Evolutionary conservation across 305 asterid genomes (phyloP).

Genomic region (Galium porrigens): DNA sequence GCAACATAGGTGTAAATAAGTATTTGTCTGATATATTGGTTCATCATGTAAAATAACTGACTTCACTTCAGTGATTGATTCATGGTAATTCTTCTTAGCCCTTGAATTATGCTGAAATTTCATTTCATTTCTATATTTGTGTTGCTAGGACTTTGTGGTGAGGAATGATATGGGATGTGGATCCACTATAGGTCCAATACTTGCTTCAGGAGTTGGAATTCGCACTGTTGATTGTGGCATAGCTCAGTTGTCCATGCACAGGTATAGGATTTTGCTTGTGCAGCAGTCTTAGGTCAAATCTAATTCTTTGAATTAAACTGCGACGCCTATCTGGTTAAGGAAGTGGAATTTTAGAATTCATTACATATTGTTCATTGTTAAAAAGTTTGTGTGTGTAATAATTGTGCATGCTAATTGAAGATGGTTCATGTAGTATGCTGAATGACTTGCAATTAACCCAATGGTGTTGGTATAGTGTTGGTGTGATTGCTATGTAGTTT

Average conservation of each 20-base stretch:
- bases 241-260: conserved; percentile 95
- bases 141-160: conserved; percentile 65
- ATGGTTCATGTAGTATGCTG: neutral
- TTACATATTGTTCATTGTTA: neutral
- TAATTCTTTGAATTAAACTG: neutral
- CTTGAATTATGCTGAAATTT: neutral
- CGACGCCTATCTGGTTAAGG: neutral
- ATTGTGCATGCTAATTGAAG: neutral
- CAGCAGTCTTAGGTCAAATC: neutral
- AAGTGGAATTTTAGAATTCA: neutral
- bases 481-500: neutral
- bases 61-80: neutral
- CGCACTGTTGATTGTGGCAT: conserved; percentile 98
- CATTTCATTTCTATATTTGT: neutral
- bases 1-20: neutral
- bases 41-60: neutral
- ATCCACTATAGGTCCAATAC: conserved; percentile 89
- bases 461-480: neutral
- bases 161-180: conserved; percentile 98
- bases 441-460: neutral
- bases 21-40: neutral
- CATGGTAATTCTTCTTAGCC: neutral
- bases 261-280: conserved; percentile 25
- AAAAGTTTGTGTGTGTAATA: neutral
- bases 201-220: conserved; percentile 88